Percentiles rank a stretch among this genome's conserved stretches.
Evolutionary conservation across 768 basidiomycete genomes (phyloP).

Genomic region (Phylloporus arenicola): DNA sequence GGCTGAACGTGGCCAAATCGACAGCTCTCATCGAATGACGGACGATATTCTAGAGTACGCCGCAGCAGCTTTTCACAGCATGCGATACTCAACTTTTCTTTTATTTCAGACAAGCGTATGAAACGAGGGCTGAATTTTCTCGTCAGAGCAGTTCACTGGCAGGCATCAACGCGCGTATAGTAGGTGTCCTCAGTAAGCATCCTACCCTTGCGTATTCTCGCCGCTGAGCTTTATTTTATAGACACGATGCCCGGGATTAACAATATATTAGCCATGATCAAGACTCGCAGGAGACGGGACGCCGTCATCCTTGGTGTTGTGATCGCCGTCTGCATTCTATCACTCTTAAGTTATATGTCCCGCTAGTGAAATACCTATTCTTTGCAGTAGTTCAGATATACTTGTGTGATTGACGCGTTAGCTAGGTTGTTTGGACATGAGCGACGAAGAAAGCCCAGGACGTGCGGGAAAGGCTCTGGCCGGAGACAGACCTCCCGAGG

Average conservation of each 20-base stretch:
- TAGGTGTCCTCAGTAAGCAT: slow-evolving; percentile 68
- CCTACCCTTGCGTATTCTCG: background rate
- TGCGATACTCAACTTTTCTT: background rate
- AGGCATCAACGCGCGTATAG: slow-evolving; percentile 81
- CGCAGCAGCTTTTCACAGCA: background rate
- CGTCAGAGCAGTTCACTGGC: slow-evolving; percentile 72
- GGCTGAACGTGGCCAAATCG: slow-evolving; percentile 83
- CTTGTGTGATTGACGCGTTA: background rate
- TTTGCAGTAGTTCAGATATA: slow-evolving; percentile 1
- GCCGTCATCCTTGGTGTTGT: slow-evolving; percentile 82
- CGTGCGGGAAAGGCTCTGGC: too few relatives aligned
- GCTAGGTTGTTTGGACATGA: too few relatives aligned
- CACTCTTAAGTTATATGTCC: slow-evolving; percentile 47
- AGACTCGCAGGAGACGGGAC: slow-evolving; percentile 83
- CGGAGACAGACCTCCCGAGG: too few relatives aligned
- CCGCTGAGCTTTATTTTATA: slow-evolving; percentile 27
- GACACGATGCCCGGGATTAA: slow-evolving; percentile 94
- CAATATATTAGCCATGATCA: slow-evolving; percentile 87
- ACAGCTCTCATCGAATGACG: slow-evolving; percentile 91
- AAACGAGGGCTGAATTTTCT: slow-evolving; percentile 88
- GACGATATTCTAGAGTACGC: slow-evolving; percentile 84
- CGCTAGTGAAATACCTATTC: slow-evolving; percentile 17
- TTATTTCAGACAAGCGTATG: slow-evolving; percentile 82
- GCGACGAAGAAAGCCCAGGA: too few relatives aligned
- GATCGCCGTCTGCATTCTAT: slow-evolving; percentile 78